These are phyloP conservation scores for Plantago elongata DNA, from an alignment of 257 asterid species.

Conservation along the genomic window DNA sequence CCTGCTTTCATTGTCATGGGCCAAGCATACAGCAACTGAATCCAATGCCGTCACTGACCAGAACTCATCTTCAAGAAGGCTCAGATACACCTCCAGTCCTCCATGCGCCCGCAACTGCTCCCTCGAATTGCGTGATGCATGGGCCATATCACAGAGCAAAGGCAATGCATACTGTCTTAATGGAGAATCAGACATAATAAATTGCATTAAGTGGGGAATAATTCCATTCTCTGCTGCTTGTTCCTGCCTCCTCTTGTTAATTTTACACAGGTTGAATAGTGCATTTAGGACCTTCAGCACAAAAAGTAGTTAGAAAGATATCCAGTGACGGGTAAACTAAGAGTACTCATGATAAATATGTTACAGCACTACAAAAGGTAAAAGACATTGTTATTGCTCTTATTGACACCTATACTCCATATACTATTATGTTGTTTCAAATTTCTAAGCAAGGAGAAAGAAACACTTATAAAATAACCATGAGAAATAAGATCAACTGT, in stretches of 20 bases:
- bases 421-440: too few species aligned
- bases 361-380: too few species aligned
- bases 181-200: slow-evolving; percentile 89
- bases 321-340: slow-evolving; percentile 14
- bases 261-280: slow-evolving; percentile 95
- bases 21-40: slow-evolving; percentile 96
- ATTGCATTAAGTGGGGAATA: slow-evolving; percentile 91
- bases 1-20: slow-evolving; percentile 85
- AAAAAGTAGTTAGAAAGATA: slow-evolving; percentile 27
- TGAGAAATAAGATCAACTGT: too few species aligned
- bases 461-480: too few species aligned
- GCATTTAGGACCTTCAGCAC: slow-evolving; percentile 81
- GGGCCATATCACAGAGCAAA: slow-evolving; percentile 97
- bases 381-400: too few species aligned
- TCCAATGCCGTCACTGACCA: slow-evolving; percentile 99
- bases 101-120: slow-evolving; percentile 99
- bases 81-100: slow-evolving; percentile 87
- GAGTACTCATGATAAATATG: neutral
- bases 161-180: slow-evolving; percentile 87
- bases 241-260: slow-evolving; percentile 97
- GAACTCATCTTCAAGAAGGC: slow-evolving; percentile 85
- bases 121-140: slow-evolving; percentile 95
- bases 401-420: too few species aligned
- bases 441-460: too few species aligned
- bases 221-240: slow-evolving; percentile 99